Evolutionary conservation across 495 filamentous ascomycete species (phyloP).

Genomic region (Monascus purpureus): DNA sequence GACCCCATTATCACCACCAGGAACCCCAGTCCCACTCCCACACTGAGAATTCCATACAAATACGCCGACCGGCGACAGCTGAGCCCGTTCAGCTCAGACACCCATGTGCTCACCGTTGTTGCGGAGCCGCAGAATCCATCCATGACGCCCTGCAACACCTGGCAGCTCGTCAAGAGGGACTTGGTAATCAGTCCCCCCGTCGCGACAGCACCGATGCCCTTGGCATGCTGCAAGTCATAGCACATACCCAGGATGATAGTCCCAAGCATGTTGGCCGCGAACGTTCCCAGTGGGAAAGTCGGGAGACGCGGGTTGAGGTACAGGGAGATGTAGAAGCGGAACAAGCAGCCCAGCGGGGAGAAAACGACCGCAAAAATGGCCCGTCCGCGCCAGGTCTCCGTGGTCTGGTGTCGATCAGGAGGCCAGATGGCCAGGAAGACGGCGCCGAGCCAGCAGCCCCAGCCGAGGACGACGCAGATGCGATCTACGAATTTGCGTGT

Average conservation of each 20-base stretch:
- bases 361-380: conserved; percentile 60
- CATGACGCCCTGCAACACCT: conserved; percentile 68
- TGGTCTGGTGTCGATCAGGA: conserved; percentile 38
- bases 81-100: conserved; percentile 60
- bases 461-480: conserved; percentile 45
- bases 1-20: conserved; percentile 70
- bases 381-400: conserved; percentile 51
- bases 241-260: conserved; percentile 51
- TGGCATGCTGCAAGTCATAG: conserved; percentile 55
- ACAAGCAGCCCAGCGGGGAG: conserved; percentile 59
- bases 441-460: conserved; percentile 66
- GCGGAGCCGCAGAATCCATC: conserved; percentile 87
- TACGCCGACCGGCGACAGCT: conserved; percentile 50
- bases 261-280: conserved; percentile 68
- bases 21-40: conserved; percentile 47
- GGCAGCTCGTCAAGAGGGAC: conserved; percentile 42
- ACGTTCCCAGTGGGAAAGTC: conserved; percentile 80
- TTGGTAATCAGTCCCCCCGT: conserved; percentile 2
- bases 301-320: conserved; percentile 50
- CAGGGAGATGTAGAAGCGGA: conserved; percentile 54
- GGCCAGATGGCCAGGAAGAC: conserved; percentile 62
- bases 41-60: conserved; percentile 56
- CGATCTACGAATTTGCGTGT: conserved; percentile 50
- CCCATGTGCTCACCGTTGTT: conserved; percentile 92
- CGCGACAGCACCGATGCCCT: conserved; percentile 13